Evolutionary conservation across 2,329 filamentous ascomycete species (phyloP).

Genomic region (Aspergillus japonicus): DNA sequence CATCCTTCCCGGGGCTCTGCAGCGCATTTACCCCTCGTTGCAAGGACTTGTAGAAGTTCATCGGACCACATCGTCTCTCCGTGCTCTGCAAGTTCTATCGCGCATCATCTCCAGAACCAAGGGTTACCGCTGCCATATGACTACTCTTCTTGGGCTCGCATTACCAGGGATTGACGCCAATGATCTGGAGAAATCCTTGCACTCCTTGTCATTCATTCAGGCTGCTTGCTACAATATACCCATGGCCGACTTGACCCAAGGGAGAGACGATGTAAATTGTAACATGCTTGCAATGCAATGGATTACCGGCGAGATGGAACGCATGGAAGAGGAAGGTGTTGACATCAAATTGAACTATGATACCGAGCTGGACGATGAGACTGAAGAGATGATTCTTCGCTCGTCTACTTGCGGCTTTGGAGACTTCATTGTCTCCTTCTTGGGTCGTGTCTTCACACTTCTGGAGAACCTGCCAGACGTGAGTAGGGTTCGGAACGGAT

Average conservation of each 20-base stretch:
- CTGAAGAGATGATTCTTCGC: conserved; percentile 81
- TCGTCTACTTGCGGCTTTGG: conserved; percentile 93
- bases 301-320: conserved; percentile 91
- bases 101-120: conserved; percentile 89
- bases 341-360: conserved; percentile 83
- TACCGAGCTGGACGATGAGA: conserved; percentile 75
- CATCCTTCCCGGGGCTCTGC: conserved; percentile 87
- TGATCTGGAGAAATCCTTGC: conserved; percentile 92
- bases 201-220: conserved; percentile 92
- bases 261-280: conserved; percentile 66
- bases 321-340: conserved; percentile 85
- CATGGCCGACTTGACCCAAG: conserved; percentile 75
- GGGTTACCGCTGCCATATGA: conserved; percentile 95
- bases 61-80: conserved; percentile 88
- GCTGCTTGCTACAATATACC: conserved; percentile 95
- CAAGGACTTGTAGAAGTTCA: conserved; percentile 97
- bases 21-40: conserved; percentile 94
- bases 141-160: conserved; percentile 85
- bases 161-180: conserved; percentile 97
- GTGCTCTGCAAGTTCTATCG: conserved; percentile 86
- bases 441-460: conserved; percentile 92
- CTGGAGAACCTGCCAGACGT: conserved; percentile 93
- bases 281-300: conserved; percentile 82
- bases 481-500: conserved; percentile 80
- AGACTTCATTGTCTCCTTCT: conserved; percentile 85